These are phyloP conservation scores for Chenopodium suecicum DNA, from an alignment of 148 eudicot genomes.

Conservation along the genomic window DNA sequence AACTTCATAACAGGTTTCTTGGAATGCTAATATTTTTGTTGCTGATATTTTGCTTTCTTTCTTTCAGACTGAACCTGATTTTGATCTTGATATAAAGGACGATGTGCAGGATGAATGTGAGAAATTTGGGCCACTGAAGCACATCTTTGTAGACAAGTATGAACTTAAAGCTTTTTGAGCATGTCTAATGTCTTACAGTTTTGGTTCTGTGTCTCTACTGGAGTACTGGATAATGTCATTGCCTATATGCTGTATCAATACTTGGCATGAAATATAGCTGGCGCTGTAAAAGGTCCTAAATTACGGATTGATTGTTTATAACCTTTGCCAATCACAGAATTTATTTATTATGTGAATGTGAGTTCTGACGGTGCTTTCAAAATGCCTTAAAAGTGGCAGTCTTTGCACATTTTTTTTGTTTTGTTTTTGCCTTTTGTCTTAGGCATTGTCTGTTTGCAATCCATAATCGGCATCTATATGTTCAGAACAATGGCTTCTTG, in stretches of 20 bases:
- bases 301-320: not conserved
- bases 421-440: no score
- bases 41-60: slow-evolving; percentile 8
- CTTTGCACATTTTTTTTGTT: no score
- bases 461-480: not conserved
- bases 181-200: not conserved
- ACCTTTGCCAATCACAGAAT: not conserved
- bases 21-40: slow-evolving; percentile 9
- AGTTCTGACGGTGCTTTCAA: no score
- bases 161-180: slow-evolving; percentile 14
- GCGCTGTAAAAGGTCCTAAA: not conserved
- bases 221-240: not conserved
- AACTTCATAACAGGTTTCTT: not conserved
- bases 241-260: not conserved
- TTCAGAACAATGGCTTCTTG: not conserved
- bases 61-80: slow-evolving; percentile 75
- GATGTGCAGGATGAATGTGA: slow-evolving; percentile 77
- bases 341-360: no score
- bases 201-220: not conserved
- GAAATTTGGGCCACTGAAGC: slow-evolving; percentile 65
- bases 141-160: slow-evolving; percentile 80
- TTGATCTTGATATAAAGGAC: slow-evolving; percentile 85
- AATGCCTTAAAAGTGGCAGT: no score
- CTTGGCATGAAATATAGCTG: not conserved
- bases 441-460: no score